Conservation (phyloP, 331 rosid species). For the Pyracantha coccinea region DNA sequence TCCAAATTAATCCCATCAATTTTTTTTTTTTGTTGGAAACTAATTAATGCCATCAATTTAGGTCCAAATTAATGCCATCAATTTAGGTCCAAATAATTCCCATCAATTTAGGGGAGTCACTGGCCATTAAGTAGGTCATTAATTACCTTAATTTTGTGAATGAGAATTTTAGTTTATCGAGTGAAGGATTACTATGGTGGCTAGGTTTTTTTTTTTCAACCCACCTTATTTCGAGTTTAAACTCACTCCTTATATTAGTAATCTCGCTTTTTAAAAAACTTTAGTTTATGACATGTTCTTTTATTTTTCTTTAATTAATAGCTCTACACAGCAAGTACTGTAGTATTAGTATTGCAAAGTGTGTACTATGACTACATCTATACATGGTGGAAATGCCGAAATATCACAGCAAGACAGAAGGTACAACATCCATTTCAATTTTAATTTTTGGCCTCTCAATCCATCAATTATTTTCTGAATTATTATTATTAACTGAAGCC, state of each 20-base stretch:
- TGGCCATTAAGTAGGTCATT: neutral
- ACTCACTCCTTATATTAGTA: too few species aligned
- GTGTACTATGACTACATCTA: slow-evolving; percentile 60
- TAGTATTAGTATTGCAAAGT: slow-evolving; percentile 66
- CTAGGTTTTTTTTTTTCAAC: neutral
- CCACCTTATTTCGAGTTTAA: too few species aligned
- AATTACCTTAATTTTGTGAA: neutral
- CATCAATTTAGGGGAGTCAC: neutral
- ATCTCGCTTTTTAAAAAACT: neutral
- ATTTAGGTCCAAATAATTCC: neutral
- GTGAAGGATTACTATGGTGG: neutral
- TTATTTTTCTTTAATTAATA: slow-evolving; percentile 12
- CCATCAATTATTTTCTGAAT: neutral
- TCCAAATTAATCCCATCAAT: too few species aligned
- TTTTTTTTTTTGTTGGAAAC: too few species aligned
- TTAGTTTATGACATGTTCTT: neutral
- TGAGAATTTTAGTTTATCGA: neutral
- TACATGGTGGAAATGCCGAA: slow-evolving; percentile 31
- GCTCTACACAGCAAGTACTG: slow-evolving; percentile 72
- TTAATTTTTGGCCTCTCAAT: neutral
- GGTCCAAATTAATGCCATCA: neutral
- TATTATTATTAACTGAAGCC: neutral
- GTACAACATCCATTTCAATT: slow-evolving; percentile 9
- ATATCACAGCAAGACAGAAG: slow-evolving; percentile 16
- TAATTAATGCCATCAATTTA: too few species aligned